Evolutionary conservation across 306 rosid genomes (phyloP), one percentile per base, ranked within the genome.

Genomic region (Glycine soja): DNA sequence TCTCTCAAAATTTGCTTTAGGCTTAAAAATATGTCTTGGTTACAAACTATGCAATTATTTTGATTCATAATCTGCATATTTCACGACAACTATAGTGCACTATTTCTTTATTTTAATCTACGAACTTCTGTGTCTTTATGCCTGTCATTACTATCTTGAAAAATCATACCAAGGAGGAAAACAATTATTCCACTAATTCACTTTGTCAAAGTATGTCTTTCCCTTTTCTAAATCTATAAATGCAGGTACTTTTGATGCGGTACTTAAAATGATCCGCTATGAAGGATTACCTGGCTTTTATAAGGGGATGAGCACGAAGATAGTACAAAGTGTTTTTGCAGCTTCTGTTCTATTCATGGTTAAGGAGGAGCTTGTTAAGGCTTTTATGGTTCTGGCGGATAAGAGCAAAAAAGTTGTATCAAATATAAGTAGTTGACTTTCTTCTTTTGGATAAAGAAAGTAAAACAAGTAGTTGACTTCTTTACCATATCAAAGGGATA

Each of bases 281-380:
- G 97, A 93, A 86, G 97, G 97, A 24, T 72, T 93, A 43, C 83
- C 84, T 10, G 89, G 91, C 38, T 91, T 93, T 86, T 93, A 91
- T 79, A 88, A 88, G 84, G 97, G 97, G 46, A 93, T 93, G 97
- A 90, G 96, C 83, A 93, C 94, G 58, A 93, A 93, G 86, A 93
- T 91, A 51, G 94, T 88, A 9, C 97, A 93, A 70, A 91, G 97
- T 82, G 97, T 91, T 79, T 93, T 93, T 86, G 97, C 94, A 6
- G 95, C 97, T 70, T 92, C 95, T 74, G 89, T 92, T 76, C 87
- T 92, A 36, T 92, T 92, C 85, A 91, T 93, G 96, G 63, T 91
- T 48, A 91, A 93, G 86, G 97, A 93, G 87, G 96, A 93, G 76
- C 89, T 93, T 76, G 88, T 93, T 62, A 91, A 91, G 90, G 88